These are phyloP conservation scores for Colletotrichum tropicicola DNA, from an alignment of 2,329 filamentous ascomycete genomes.

Conservation along the genomic window DNA sequence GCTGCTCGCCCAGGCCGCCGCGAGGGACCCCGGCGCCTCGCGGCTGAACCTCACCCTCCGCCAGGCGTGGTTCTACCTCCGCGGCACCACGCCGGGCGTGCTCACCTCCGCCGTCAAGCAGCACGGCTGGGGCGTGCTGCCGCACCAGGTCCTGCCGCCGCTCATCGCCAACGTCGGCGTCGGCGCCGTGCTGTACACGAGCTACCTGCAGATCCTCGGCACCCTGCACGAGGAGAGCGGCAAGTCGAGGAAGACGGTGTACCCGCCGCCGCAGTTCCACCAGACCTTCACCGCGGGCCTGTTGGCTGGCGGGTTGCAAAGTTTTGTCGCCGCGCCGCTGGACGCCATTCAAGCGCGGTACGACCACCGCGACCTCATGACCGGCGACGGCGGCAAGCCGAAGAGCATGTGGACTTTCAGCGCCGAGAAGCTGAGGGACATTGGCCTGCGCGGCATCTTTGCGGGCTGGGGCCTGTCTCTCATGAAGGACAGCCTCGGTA, in stretches of 20 bases:
- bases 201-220: conserved; percentile 76
- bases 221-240: conserved; percentile 71
- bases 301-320: conserved; percentile 75
- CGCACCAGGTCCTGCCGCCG: conserved; percentile 80
- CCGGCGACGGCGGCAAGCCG: conserved; percentile 50
- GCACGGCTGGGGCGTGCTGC: conserved; percentile 79
- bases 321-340: conserved; percentile 76
- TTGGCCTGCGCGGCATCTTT: conserved; percentile 77
- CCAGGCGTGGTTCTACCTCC: conserved; percentile 59
- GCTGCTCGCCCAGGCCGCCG: conserved; percentile 45
- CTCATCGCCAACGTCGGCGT: conserved; percentile 79
- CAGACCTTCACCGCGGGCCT: conserved; percentile 77
- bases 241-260: conserved; percentile 67
- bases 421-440: conserved; percentile 70
- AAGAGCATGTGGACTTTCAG: conserved; percentile 80
- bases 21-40: conserved; percentile 41
- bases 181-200: conserved; percentile 78
- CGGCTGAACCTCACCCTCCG: conserved; percentile 42
- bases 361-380: conserved; percentile 62
- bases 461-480: conserved; percentile 77
- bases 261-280: conserved; percentile 70
- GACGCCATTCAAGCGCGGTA: conserved; percentile 81
- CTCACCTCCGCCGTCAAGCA: conserved; percentile 72
- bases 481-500: conserved; percentile 74
- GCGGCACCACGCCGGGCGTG: conserved; percentile 75